phyloP scores from a whole-genome alignment of 148 eudicot genomes.

The Spergularia bocconei region DNA sequence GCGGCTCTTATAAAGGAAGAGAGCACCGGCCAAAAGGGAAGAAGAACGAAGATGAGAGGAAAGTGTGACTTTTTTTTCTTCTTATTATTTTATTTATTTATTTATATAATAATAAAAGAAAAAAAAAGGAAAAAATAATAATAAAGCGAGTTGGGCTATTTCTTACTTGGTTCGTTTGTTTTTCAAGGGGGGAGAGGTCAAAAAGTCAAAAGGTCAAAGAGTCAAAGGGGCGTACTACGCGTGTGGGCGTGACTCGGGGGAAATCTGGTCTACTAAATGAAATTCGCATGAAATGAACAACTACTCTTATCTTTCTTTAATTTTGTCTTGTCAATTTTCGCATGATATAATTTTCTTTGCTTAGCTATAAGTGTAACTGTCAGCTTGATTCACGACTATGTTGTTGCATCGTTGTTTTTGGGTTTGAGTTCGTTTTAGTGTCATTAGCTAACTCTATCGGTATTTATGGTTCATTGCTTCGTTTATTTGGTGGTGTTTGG shows the following conservation, averaged over 20 bases:
- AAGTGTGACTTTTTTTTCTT: slow-evolving; percentile 52
- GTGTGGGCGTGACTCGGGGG: slow-evolving; percentile 27
- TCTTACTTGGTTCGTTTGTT: neutral
- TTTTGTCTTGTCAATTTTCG: too few species aligned
- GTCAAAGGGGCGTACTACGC: slow-evolving; percentile 36
- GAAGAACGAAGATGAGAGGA: slow-evolving; percentile 35
- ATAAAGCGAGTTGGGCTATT: neutral
- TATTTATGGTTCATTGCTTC: too few species aligned
- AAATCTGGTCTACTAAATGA: slow-evolving; percentile 20
- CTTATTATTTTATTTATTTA: slow-evolving; percentile 23
- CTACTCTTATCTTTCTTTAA: too few species aligned
- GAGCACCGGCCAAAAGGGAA: slow-evolving; percentile 35
- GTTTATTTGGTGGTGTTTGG: too few species aligned
- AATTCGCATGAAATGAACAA: slow-evolving; percentile 22
- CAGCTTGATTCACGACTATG: too few species aligned
- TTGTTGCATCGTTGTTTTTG: too few species aligned
- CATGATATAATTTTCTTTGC: too few species aligned
- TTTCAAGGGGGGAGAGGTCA: slow-evolving; percentile 41
- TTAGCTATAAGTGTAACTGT: too few species aligned
- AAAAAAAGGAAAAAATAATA: too few species aligned
- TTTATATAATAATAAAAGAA: neutral
- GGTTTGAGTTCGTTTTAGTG: too few species aligned
- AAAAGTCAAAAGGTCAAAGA: slow-evolving; percentile 41
- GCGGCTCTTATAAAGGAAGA: slow-evolving; percentile 37
- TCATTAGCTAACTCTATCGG: too few species aligned